Percentiles rank a stretch among this genome's conserved stretches.
Conservation (phyloP, 441 rosid genomes). For the Omphalea diandra region DNA sequence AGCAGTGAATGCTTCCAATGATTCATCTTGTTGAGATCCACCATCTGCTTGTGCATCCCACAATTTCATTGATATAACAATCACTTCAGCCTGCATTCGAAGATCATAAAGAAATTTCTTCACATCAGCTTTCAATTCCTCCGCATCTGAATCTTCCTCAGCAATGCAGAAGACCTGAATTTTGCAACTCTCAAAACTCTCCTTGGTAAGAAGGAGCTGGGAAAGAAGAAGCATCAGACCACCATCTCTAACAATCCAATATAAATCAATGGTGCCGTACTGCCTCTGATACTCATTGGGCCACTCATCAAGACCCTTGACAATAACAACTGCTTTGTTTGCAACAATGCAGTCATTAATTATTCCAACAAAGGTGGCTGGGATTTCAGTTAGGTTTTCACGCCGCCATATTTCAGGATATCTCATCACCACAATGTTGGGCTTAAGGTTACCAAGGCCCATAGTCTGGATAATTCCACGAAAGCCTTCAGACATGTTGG, state of each 20-base stretch:
- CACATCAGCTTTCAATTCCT: slow-evolving; percentile 87
- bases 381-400: slow-evolving; percentile 89
- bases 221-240: slow-evolving; percentile 99
- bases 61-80: slow-evolving; percentile 85
- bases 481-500: slow-evolving; percentile 97
- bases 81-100: slow-evolving; percentile 98
- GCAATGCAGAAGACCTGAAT: slow-evolving; percentile 99
- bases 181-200: slow-evolving; percentile 97
- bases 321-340: slow-evolving; percentile 96
- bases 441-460: slow-evolving; percentile 98
- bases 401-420: slow-evolving; percentile 99
- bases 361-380: slow-evolving; percentile 85
- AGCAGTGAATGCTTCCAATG: slow-evolving; percentile 74
- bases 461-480: slow-evolving; percentile 97
- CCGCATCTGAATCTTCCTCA: slow-evolving; percentile 97
- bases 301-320: slow-evolving; percentile 99
- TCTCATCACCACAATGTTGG: slow-evolving; percentile 95
- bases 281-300: slow-evolving; percentile 97
- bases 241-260: slow-evolving; percentile 98
- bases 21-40: slow-evolving; percentile 68
- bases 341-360: slow-evolving; percentile 97
- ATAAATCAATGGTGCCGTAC: slow-evolving; percentile 93
- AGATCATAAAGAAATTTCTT: slow-evolving; percentile 96
- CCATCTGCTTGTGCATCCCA: slow-evolving; percentile 77
- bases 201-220: slow-evolving; percentile 96